Conservation (phyloP, 805 yeast species). For the Blastobotrys chiropterorum region DNA sequence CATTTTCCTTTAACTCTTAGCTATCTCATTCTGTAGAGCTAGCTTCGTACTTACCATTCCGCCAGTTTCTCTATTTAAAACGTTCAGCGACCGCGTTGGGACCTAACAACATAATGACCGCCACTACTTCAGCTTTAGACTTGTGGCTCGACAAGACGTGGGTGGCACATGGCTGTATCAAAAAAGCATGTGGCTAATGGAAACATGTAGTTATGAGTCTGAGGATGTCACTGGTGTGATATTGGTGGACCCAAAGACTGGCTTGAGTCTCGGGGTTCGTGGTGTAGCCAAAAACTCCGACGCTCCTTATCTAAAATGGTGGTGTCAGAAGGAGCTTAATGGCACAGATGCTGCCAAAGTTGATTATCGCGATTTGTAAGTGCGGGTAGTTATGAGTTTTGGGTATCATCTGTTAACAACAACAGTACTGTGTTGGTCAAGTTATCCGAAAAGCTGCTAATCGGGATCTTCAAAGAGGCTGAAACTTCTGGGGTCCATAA, state of each 20-base stretch:
- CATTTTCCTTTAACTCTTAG: too few species aligned
- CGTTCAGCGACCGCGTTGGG: too few species aligned
- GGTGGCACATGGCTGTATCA: background rate
- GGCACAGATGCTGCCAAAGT: constrained; percentile 5
- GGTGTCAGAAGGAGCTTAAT: constrained; percentile 2
- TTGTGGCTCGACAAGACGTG: constrained; percentile 1
- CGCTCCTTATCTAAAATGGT: constrained; percentile 17
- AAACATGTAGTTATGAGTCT: constrained; percentile 5
- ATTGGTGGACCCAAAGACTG: constrained; percentile 16
- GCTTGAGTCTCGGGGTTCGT: constrained; percentile 19
- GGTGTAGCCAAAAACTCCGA: constrained; percentile 19
- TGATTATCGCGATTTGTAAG: constrained; percentile 11
- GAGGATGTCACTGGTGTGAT: constrained; percentile 17
- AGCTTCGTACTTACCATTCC: too few species aligned
- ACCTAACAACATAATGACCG: too few species aligned
- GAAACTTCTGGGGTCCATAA: background rate
- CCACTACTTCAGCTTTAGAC: background rate
- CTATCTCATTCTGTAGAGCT: too few species aligned
- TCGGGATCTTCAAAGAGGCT: constrained; percentile 8
- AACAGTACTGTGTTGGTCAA: constrained; percentile 7
- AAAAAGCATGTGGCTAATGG: background rate
- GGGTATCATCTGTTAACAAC: background rate
- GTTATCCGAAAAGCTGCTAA: constrained; percentile 3
- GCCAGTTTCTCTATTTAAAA: too few species aligned
- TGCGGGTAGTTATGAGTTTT: background rate